Evolutionary conservation across 2,329 filamentous ascomycete species (phyloP), one percentile per base, ranked within the genome.

Genomic region (Sporothrix dimorphospora): DNA sequence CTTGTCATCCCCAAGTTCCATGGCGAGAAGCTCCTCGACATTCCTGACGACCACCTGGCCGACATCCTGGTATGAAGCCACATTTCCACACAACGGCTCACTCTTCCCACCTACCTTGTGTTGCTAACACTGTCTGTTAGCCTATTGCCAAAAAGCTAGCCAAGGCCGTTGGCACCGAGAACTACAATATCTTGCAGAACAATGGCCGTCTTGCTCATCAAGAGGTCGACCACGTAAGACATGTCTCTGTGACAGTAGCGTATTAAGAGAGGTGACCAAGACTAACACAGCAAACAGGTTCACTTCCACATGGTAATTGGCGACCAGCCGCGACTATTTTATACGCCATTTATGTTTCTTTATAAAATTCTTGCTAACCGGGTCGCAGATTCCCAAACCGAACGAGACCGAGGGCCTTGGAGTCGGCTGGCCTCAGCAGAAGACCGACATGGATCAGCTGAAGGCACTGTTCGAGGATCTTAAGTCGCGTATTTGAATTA

Each of bases 121-220:
- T 42, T 11, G 24, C 61, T 71, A 49, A 61, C 49, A 11, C 8
- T 30, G 14, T 19, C 2, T 7, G 2, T 61, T 72, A 91, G 86
- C 91, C 93, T 57, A 89, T 97, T 19, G 91, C 93, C 65, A 98
- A 97, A 88, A 95, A 92, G 82, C 89, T 99, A 65, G 94, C 92
- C 66, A 82, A 85, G 24, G 95, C 94, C 38, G 90, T 89, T 4
- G 93, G 93, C 49, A 90, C 92, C 4, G 84, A 85, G 69, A 88
- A 98, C 81, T 99, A 94, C 86, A 99, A 99, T 79, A 88, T 99
- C 66, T 85, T 99, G 73, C 96, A 99, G 84, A 99, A 99, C 84
- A 99, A 99, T 79, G 96, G 96, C 69, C 86, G 88, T 27, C 88
- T 95, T 78, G 96, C 96, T 21, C 96, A 99, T 82, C 96, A 98